phyloP scores from a whole-genome alignment of 2,329 filamentous ascomycete species.

The Fusarium sp. region DNA sequence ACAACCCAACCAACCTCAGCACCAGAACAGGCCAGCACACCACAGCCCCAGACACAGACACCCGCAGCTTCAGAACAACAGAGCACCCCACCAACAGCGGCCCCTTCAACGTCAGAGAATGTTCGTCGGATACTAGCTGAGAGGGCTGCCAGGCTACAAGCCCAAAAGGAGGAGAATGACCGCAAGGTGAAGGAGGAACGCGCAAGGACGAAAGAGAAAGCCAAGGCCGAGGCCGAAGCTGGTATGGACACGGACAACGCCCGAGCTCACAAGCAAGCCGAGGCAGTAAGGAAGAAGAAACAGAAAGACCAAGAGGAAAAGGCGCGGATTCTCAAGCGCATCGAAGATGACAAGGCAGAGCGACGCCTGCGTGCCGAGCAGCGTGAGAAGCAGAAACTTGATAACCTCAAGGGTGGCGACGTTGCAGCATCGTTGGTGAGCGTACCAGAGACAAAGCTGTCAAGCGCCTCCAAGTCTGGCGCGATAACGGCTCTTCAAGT shows the following conservation, averaged over 20 bases:
- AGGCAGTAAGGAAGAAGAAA: slow-evolving; percentile 69
- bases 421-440: slow-evolving; percentile 44
- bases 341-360: slow-evolving; percentile 79
- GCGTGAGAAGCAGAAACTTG: slow-evolving; percentile 54
- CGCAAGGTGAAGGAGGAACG: slow-evolving; percentile 61
- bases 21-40: slow-evolving; percentile 20
- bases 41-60: slow-evolving; percentile 35
- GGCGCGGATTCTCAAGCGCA: slow-evolving; percentile 75
- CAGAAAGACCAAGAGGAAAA: slow-evolving; percentile 74
- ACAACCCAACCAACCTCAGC: slow-evolving; percentile 14
- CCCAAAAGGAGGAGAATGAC: slow-evolving; percentile 55
- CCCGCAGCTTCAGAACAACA: slow-evolving; percentile 25
- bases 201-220: slow-evolving; percentile 58
- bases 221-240: slow-evolving; percentile 52
- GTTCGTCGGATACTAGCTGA: slow-evolving; percentile 58
- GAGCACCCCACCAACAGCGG: slow-evolving; percentile 26
- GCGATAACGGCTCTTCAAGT: slow-evolving; percentile 72
- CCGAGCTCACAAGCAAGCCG: slow-evolving; percentile 57
- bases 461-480: slow-evolving; percentile 41
- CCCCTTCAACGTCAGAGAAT: slow-evolving; percentile 45
- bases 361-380: slow-evolving; percentile 66
- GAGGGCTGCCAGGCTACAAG: slow-evolving; percentile 56
- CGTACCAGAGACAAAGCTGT: slow-evolving; percentile 46
- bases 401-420: slow-evolving; percentile 43
- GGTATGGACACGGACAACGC: slow-evolving; percentile 45